Evolutionary conservation across 306 rosid genomes (phyloP).

Genomic region (Pterocarpus macrocarpus): DNA sequence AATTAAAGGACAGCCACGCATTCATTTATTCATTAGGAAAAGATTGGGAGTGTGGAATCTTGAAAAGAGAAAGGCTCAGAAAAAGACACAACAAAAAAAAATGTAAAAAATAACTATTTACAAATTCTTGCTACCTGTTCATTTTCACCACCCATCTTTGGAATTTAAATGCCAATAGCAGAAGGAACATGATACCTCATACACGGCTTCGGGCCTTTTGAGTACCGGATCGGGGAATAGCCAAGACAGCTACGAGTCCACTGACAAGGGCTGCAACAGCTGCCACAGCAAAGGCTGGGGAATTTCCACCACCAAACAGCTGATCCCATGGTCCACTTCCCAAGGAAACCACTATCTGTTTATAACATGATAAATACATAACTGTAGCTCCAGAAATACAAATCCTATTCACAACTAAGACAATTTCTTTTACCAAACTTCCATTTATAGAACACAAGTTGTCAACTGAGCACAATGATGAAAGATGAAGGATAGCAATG

Average conservation of each 20-base stretch:
- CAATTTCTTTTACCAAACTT: neutral
- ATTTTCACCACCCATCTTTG: constrained; percentile 48
- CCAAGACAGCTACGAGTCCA: constrained; percentile 88
- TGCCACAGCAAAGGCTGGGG: constrained; percentile 94
- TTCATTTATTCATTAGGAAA: constrained; percentile 43
- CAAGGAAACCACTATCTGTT: constrained; percentile 87
- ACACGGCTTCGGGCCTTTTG: constrained; percentile 72
- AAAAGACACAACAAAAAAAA: constrained; percentile 35
- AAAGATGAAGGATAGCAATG: too few relatives aligned
- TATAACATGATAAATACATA: constrained; percentile 47
- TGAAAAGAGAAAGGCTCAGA: constrained; percentile 44
- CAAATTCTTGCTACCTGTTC: constrained; percentile 56
- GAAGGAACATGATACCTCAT: constrained; percentile 78
- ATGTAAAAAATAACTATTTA: constrained; percentile 51
- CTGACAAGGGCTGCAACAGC: constrained; percentile 87
- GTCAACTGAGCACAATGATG: too few relatives aligned
- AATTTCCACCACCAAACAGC: constrained; percentile 97
- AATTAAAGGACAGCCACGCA: constrained; percentile 43
- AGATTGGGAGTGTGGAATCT: constrained; percentile 27
- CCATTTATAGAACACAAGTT: constrained; percentile 18
- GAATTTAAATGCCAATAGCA: constrained; percentile 47
- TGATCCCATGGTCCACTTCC: constrained; percentile 99
- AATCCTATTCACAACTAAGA: constrained; percentile 11
- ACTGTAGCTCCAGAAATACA: constrained; percentile 35
- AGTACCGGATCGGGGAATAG: constrained; percentile 81